phyloP scores from a whole-genome alignment of 1,284 basidiomycete genomes.

The Microbotryum silenes-acaulis region DNA sequence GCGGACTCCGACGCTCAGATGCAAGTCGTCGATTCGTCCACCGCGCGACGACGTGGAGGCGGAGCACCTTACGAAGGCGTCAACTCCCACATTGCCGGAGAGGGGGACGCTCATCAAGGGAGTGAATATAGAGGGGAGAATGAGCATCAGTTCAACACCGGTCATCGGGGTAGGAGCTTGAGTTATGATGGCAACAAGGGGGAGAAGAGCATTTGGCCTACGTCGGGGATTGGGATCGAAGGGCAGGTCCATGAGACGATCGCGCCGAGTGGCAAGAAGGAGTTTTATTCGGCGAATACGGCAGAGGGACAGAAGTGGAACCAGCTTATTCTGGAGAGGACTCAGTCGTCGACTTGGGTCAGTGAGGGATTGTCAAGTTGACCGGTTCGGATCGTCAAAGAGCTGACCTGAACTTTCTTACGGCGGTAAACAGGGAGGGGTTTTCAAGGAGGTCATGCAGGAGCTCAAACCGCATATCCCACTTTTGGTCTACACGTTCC shows the following conservation, averaged over 20 bases:
- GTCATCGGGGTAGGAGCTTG: background rate
- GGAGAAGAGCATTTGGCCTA: slow-evolving; percentile 21
- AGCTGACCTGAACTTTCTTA: background rate
- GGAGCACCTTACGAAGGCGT: slow-evolving; percentile 1
- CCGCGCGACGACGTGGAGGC: slow-evolving; percentile 13
- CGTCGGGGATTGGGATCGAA: slow-evolving; percentile 29
- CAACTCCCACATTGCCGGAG: background rate
- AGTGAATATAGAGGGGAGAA: background rate
- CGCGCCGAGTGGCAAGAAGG: slow-evolving; percentile 6
- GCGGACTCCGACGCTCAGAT: background rate
- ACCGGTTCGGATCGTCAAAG: background rate
- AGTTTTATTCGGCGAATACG: slow-evolving; percentile 7
- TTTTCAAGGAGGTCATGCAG: slow-evolving; percentile 15
- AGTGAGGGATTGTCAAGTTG: background rate
- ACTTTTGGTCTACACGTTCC: slow-evolving; percentile 78
- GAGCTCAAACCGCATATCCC: slow-evolving; percentile 51
- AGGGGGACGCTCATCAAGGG: too few species aligned
- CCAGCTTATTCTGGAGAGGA: slow-evolving; percentile 13
- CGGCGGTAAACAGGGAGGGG: slow-evolving; percentile 3
- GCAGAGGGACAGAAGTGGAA: slow-evolving; percentile 16
- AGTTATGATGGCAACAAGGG: background rate
- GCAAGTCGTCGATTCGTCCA: slow-evolving; percentile 22
- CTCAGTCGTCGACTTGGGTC: slow-evolving; percentile 19
- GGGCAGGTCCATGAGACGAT: slow-evolving; percentile 18
- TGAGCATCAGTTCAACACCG: background rate